Evolutionary conservation across 805 yeast genomes (phyloP), one percentile per base, ranked within the genome.

Genomic region (Metschnikowia cubensis): DNA sequence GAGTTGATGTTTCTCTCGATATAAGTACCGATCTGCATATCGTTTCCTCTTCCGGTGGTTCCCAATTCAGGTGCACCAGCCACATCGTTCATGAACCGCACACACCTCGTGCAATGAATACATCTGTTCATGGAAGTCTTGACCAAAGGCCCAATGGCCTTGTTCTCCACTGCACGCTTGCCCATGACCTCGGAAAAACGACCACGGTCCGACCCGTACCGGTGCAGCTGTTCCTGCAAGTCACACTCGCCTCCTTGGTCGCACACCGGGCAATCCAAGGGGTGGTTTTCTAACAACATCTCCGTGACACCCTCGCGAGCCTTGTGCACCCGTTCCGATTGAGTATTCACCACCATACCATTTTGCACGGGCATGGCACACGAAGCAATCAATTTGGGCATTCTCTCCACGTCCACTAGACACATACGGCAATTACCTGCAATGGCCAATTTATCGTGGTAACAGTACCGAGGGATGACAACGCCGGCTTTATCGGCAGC

Each of bases 171-270:
- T 32, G 96, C 95, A 62, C 96, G 80, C 73, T 88, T 88, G 63
- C 96, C 96, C 50, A 80, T 75, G 49, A 87, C 80, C 69, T 88
- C 96, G 54, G 77, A 70, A 73, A 85, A 89, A 67, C 96, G 81
- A 58, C 96, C 95, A 56, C 96, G 80, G 70, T 88, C 96, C 47
- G 86, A 71, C 52, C 96, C 96, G 65, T 86, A 86, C 66, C 94
- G 80, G 64, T 84, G 73, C 17, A 89, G 76, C 74, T 88, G 96
- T 65, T 89, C 96, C 73, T 89, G 96, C 60, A 88, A 78, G 67
- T 88, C 96, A 75, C 96, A 88, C 69, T 88, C 96, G 57, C 96
- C 96, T 71, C 96, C 96, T 71, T 88, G 96, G 71, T 88, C 96
- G 70, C 96, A 88, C 49, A 88, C 85, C 21, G 96, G 96, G 72